phyloP scores from a whole-genome alignment of 2,329 filamentous ascomycete genomes.

The Ambrosiella beaveri region DNA sequence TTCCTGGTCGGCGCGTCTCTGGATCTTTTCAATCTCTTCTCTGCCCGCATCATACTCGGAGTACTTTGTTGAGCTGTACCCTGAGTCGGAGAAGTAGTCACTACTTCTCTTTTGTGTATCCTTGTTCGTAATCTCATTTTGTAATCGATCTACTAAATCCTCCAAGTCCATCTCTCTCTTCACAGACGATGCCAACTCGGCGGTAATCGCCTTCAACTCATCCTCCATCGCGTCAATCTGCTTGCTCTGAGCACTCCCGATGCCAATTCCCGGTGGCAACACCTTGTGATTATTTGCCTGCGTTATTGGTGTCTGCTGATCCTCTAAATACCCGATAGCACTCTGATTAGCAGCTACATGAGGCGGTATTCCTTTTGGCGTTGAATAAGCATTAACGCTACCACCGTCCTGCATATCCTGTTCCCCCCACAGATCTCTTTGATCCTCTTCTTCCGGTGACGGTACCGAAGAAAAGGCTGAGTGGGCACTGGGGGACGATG shows the following conservation, averaged over 20 bases:
- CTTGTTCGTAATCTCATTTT: slow-evolving; percentile 52
- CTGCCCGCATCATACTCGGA: slow-evolving; percentile 40
- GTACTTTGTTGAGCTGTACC: slow-evolving; percentile 67
- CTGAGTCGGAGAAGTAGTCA: slow-evolving; percentile 96
- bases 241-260: background rate
- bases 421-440: background rate
- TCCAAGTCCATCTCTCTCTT: slow-evolving; percentile 91
- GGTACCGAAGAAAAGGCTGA: slow-evolving; percentile 37
- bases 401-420: background rate
- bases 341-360: slow-evolving; percentile 20
- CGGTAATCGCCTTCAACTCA: slow-evolving; percentile 82
- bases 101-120: slow-evolving; percentile 58
- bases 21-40: slow-evolving; percentile 65
- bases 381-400: slow-evolving; percentile 15
- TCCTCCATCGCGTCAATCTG: slow-evolving; percentile 81
- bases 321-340: slow-evolving; percentile 33
- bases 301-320: slow-evolving; percentile 32
- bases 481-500: slow-evolving; percentile 18
- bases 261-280: background rate
- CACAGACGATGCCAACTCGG: slow-evolving; percentile 83
- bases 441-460: slow-evolving; percentile 25
- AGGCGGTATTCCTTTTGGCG: slow-evolving; percentile 20
- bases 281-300: background rate
- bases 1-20: slow-evolving; percentile 75
- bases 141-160: slow-evolving; percentile 75